Evolutionary conservation across 1,139 yeast genomes (phyloP).

Genomic region (Debaryomyces udenii): DNA sequence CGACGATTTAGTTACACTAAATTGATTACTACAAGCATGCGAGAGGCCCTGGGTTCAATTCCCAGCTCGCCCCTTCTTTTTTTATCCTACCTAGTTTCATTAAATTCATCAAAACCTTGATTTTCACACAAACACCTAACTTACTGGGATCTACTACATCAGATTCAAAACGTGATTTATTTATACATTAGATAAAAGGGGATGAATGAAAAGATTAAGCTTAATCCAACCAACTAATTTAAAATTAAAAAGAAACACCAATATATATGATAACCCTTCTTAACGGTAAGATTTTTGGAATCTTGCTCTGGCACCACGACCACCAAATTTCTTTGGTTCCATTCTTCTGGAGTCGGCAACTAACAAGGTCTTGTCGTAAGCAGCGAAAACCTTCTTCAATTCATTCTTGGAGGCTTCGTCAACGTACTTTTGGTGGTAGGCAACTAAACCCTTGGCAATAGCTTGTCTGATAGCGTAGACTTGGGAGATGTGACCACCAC

Average conservation of each 20-base stretch:
- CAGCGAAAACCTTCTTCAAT: constrained; percentile 95
- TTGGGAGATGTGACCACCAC: constrained; percentile 99
- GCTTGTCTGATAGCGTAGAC: constrained; percentile 99
- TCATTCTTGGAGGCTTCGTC: constrained; percentile 99
- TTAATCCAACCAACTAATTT: constrained; percentile 6
- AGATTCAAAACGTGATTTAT: constrained; percentile 13
- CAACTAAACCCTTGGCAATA: constrained; percentile 98
- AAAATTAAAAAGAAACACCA: constrained; percentile 10
- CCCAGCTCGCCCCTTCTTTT: constrained; percentile 22
- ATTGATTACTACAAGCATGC: constrained; percentile 17
- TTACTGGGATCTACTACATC: too few relatives aligned
- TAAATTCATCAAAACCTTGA: too few relatives aligned
- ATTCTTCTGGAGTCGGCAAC: constrained; percentile 99
- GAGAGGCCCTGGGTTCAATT: constrained; percentile 26
- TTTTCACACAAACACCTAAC: too few relatives aligned
- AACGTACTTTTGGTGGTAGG: constrained; percentile 98
- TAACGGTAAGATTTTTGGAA: constrained; percentile 99
- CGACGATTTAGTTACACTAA: constrained; percentile 11
- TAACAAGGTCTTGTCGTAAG: constrained; percentile 99
- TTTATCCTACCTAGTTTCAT: too few relatives aligned
- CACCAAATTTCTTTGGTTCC: constrained; percentile 99
- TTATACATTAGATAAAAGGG: constrained; percentile 17
- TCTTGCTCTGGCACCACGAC: constrained; percentile 99
- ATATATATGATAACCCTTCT: constrained; percentile 23
- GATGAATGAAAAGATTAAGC: constrained; percentile 6